Percentiles rank a stretch among this genome's conserved stretches.
phyloP scores from a whole-genome alignment of 1,139 yeast genomes.

The Geotrichum carabidarum region DNA sequence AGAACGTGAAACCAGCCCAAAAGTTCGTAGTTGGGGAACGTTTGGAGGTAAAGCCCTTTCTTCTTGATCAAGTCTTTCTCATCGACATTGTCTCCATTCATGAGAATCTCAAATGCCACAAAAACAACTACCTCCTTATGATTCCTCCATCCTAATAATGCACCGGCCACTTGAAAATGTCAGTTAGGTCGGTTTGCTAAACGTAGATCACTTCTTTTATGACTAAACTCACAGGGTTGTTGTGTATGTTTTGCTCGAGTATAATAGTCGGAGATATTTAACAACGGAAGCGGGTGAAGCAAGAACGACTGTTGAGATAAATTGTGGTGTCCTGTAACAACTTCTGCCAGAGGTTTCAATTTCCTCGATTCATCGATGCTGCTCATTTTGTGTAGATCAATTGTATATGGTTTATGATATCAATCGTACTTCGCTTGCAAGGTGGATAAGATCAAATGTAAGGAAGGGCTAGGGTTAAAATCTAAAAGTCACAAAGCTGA shows the following conservation, averaged over 20 bases:
- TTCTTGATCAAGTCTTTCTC: slow-evolving; percentile 26
- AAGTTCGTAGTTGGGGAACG: slow-evolving; percentile 34
- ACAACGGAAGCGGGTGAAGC: slow-evolving; percentile 37
- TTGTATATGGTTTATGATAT: background rate
- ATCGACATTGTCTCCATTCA: slow-evolving; percentile 25
- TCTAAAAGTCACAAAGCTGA: too few species aligned
- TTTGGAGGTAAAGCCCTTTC: slow-evolving; percentile 30
- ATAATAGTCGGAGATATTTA: slow-evolving; percentile 37
- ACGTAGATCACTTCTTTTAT: background rate
- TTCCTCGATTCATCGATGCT: background rate
- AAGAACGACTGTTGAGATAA: slow-evolving; percentile 24
- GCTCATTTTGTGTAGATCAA: background rate
- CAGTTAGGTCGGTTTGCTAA: background rate
- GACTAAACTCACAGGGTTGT: slow-evolving; percentile 15
- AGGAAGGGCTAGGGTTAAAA: too few species aligned
- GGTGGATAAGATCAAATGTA: too few species aligned
- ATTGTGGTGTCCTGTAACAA: background rate
- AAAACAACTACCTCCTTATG: slow-evolving; percentile 32
- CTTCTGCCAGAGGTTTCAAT: background rate
- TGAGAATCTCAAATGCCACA: slow-evolving; percentile 34
- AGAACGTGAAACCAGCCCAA: slow-evolving; percentile 35
- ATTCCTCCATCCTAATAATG: slow-evolving; percentile 33
- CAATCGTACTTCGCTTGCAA: too few species aligned
- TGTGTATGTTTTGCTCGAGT: slow-evolving; percentile 30
- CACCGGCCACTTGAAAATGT: slow-evolving; percentile 31